Evolutionary conservation across 2,329 filamentous ascomycete genomes (phyloP).

Genomic region (Talaromyces sp.): DNA sequence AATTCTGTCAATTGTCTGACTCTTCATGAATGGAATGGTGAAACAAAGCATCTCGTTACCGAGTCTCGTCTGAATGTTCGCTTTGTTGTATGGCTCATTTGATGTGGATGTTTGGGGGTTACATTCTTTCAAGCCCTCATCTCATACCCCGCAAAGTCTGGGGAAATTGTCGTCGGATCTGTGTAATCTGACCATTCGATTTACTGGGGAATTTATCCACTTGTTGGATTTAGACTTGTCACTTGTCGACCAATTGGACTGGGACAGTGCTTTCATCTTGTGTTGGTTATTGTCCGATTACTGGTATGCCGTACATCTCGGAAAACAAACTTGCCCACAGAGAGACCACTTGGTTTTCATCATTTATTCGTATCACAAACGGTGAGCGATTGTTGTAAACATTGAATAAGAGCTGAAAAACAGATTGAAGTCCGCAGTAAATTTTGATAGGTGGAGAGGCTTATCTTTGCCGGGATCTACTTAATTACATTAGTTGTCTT

Average conservation of each 20-base stretch:
- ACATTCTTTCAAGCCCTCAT: neutral
- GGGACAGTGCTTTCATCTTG: neutral
- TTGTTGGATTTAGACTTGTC: neutral
- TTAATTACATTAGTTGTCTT: neutral
- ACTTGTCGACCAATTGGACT: neutral
- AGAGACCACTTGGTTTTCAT: neutral
- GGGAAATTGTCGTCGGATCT: neutral
- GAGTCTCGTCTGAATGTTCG: neutral
- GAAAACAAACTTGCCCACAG: neutral
- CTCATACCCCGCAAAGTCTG: neutral
- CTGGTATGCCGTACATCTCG: no score
- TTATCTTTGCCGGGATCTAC: neutral
- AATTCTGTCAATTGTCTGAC: neutral
- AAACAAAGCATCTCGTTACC: neutral
- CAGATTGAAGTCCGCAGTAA: neutral
- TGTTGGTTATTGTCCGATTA: neutral
- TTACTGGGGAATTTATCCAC: no score
- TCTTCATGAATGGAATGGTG: neutral
- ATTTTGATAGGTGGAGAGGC: neutral
- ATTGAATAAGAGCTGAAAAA: no score
- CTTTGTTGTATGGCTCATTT: neutral
- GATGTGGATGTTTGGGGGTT: neutral
- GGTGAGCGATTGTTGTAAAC: neutral
- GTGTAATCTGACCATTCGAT: neutral
- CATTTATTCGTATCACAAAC: neutral